phyloP scores from a whole-genome alignment of 2,329 filamentous ascomycete genomes.

The Aureobasidium lini region DNA sequence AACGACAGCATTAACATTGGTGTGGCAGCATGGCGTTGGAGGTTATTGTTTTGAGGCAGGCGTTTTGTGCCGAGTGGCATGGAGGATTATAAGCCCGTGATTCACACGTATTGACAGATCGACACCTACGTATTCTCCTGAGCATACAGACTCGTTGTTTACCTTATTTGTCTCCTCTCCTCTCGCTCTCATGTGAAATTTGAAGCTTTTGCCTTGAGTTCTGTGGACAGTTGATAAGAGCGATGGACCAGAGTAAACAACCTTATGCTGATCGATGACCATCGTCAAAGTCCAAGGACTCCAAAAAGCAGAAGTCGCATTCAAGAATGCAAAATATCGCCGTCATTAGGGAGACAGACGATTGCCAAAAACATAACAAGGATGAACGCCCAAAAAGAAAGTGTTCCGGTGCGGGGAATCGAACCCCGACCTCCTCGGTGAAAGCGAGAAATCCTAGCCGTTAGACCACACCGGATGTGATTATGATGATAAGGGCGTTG shows the following conservation, averaged over 20 bases:
- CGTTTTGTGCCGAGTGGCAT: not conserved
- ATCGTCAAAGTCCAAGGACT: too few relatives aligned
- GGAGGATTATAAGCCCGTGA: not conserved
- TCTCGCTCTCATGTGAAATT: not conserved
- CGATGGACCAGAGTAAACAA: too few relatives aligned
- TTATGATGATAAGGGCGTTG: not conserved
- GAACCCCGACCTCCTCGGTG: constrained; percentile 21
- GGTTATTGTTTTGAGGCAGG: constrained; percentile 3
- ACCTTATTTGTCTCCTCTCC: not conserved
- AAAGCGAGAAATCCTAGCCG: constrained; percentile 20
- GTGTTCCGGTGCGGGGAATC: constrained; percentile 20
- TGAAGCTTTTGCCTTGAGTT: too few relatives aligned
- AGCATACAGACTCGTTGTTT: not conserved
- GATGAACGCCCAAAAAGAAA: not conserved
- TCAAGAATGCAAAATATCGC: not conserved
- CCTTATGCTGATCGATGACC: too few relatives aligned
- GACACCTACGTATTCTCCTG: not conserved
- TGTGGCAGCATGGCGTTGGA: not conserved
- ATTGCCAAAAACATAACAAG: not conserved
- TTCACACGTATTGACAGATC: not conserved
- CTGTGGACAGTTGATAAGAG: too few relatives aligned
- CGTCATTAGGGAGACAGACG: too few relatives aligned
- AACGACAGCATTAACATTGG: not conserved
- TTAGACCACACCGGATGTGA: constrained; percentile 17
- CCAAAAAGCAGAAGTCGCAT: not conserved